Evolutionary conservation across 1,284 basidiomycete genomes (phyloP).

Genomic region (Sanguinoderma infundibulare): DNA sequence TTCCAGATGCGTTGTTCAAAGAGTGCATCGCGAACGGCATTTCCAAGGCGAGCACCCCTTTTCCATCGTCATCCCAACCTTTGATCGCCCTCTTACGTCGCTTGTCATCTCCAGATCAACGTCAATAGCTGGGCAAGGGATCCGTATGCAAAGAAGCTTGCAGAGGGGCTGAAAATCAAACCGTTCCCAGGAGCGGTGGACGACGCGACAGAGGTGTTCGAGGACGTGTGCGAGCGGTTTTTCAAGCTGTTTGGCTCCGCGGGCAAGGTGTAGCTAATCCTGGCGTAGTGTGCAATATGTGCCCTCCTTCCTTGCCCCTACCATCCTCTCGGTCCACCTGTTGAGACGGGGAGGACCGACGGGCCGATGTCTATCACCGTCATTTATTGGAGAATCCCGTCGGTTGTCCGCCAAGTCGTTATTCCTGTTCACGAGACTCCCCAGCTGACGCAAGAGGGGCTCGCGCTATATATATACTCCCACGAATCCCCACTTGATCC

Average conservation of each 20-base stretch:
- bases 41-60: constrained; percentile 40
- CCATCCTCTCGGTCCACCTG: too few relatives aligned
- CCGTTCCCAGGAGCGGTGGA: constrained; percentile 53
- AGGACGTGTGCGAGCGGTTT: constrained; percentile 46
- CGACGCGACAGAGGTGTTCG: constrained; percentile 49
- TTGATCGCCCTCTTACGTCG: background rate
- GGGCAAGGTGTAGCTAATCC: constrained; percentile 39
- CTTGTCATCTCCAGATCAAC: constrained; percentile 42
- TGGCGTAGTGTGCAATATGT: too few relatives aligned
- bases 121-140: constrained; percentile 54
- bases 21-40: constrained; percentile 52
- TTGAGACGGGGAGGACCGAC: too few relatives aligned
- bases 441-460: background rate
- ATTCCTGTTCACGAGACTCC: background rate
- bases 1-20: constrained; percentile 47
- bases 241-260: constrained; percentile 46
- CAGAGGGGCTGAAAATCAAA: constrained; percentile 38
- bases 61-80: background rate
- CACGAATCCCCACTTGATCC: background rate
- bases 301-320: too few relatives aligned
- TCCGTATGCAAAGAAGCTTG: constrained; percentile 44
- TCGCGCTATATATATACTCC: background rate
- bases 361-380: too few relatives aligned
- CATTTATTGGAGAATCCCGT: background rate
- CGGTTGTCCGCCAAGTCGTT: too few relatives aligned